Percentiles rank a stretch among this genome's conserved stretches.
phyloP scores from a whole-genome alignment of 495 filamentous ascomycete species.

The Friedmanniomyces endolithicus region DNA sequence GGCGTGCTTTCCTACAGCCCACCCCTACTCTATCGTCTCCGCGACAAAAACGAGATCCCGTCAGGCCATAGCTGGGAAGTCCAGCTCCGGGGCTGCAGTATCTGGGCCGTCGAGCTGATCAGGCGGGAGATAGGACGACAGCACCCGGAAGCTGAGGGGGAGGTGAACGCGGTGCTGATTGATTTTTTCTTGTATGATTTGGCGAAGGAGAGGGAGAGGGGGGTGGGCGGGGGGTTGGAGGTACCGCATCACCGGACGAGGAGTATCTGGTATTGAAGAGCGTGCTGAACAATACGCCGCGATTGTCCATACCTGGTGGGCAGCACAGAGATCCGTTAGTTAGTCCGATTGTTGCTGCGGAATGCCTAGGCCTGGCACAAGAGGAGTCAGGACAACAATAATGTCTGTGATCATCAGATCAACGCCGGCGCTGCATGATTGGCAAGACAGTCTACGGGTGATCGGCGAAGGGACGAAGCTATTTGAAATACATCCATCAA shows the following conservation, averaged over 20 bases:
- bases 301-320: background rate
- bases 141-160: constrained; percentile 48
- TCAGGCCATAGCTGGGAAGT: constrained; percentile 71
- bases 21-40: constrained; percentile 56
- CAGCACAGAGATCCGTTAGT: background rate
- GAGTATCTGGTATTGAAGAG: constrained; percentile 11
- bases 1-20: constrained; percentile 78
- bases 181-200: constrained; percentile 96
- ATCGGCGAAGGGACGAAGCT: too few relatives aligned
- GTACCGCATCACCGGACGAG: constrained; percentile 8
- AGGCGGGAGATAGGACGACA: constrained; percentile 61
- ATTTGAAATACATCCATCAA: too few relatives aligned
- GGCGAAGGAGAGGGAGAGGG: constrained; percentile 63
- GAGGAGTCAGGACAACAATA: too few relatives aligned
- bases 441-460: too few relatives aligned
- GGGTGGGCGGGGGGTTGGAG: background rate
- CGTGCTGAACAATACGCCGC: too few relatives aligned
- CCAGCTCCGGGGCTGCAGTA: constrained; percentile 55
- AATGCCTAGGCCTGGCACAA: too few relatives aligned
- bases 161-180: constrained; percentile 78
- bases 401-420: too few relatives aligned
- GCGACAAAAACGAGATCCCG: constrained; percentile 47
- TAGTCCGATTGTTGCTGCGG: too few relatives aligned
- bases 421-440: too few relatives aligned
- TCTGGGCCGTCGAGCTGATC: constrained; percentile 73